Evolutionary conservation across 768 basidiomycete genomes (phyloP), one percentile per base, ranked within the genome.

Genomic region (Rossbeevera mucosa): DNA sequence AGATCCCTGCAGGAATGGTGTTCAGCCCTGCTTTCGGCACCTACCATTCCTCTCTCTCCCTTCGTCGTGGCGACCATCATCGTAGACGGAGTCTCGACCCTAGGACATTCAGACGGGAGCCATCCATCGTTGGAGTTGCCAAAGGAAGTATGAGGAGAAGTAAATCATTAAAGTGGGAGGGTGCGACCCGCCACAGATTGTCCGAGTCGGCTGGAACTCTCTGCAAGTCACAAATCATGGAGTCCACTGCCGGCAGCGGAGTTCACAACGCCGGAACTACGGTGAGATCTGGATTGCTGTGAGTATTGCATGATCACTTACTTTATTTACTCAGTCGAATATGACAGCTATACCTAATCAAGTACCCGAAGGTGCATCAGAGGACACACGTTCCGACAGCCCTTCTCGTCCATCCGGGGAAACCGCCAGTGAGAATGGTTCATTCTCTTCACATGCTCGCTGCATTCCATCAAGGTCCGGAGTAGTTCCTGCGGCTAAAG

Each of bases 1-100:
- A 70, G 46, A 67, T 74, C 41, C 72, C 76, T 13, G 60, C 66
- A 5, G 74, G 71, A 38, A 59, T 76, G 47, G 50, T 70, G 24
- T 53, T 62, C 47, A 48, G 30, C 47, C 58, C 54, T 24, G 30
- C 48, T 29, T 36, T 47, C 29, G 36, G 28, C 12, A 16, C 44
- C 3, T 44, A 38, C 18, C 24, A 2, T 18, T 49, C 30, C 13
- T 21, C 44, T 20, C 28, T 25, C 40, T 28, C 28, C 25, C n/a
- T 33, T 4, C 51, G 29, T 30, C 36, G 42, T 42, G 47, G 36
- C 9, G 18, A 36, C n/a, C 18, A 25, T 44, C 57, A 50, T 52
- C 50, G 50, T n/a, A 63, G 36, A 48, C 54, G 25, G 21, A 66
- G 61, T 42, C 51, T 64, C 18, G 64, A 59, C 29, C 48, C 44